Conservation (phyloP, 768 basidiomycete genomes). For the Mycena kentingensis region DNA sequence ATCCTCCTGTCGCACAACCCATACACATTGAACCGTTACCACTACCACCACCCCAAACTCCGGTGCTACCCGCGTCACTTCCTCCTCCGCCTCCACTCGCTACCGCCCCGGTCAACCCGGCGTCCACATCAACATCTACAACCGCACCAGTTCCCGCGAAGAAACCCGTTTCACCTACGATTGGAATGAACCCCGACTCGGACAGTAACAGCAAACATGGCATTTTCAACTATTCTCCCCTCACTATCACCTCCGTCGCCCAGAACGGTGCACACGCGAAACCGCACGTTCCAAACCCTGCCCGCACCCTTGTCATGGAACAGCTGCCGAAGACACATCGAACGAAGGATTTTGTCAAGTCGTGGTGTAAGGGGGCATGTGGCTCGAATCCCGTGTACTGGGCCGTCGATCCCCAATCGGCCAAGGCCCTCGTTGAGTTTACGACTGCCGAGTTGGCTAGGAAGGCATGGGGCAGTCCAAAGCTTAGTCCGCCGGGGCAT, state of each 20-base stretch:
- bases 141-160: slow-evolving; percentile 12
- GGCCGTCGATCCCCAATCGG: slow-evolving; percentile 42
- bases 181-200: slow-evolving; percentile 50
- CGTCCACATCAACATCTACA: slow-evolving; percentile 18
- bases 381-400: slow-evolving; percentile 40
- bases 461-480: slow-evolving; percentile 52
- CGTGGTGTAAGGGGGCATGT: slow-evolving; percentile 46
- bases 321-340: slow-evolving; percentile 54
- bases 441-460: slow-evolving; percentile 43
- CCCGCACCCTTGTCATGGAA: slow-evolving; percentile 58
- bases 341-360: slow-evolving; percentile 40
- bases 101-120: slow-evolving; percentile 18
- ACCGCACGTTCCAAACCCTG: slow-evolving; percentile 46
- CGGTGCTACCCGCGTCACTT: slow-evolving; percentile 16
- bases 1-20: slow-evolving; percentile 10
- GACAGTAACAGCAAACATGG: slow-evolving; percentile 50
- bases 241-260: slow-evolving; percentile 23
- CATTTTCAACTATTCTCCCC: slow-evolving; percentile 37
- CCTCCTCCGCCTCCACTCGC: slow-evolving; percentile 23
- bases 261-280: slow-evolving; percentile 19
- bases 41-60: slow-evolving; percentile 2
- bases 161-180: slow-evolving; percentile 25
- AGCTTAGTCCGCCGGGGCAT: slow-evolving; percentile 37
- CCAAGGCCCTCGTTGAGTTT: slow-evolving; percentile 57
- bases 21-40: slow-evolving; percentile 10